Evolutionary conservation across 768 basidiomycete genomes (phyloP), one percentile per base, ranked within the genome.

Genomic region (Serendipita sp.): DNA sequence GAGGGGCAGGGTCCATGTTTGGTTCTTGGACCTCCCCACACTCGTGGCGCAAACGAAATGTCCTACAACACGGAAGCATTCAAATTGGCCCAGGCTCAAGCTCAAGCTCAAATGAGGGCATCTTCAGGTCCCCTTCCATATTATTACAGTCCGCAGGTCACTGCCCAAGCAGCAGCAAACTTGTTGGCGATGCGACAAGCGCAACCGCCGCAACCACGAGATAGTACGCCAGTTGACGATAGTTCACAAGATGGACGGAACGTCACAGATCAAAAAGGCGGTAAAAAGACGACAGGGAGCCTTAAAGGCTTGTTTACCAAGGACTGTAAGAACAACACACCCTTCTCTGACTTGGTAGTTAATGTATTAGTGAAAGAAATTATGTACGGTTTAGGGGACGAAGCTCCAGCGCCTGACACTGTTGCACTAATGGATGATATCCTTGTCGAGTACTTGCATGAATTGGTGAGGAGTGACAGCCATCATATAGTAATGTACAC

Each of bases 331-430:
- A 76, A 31, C 43, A 64, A 63, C 36, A 65, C 62, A 60, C 31
- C 31, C 34, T 33, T 65, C 67, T 64, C 52, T 64, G 43, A 13
- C 11, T 31, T 40, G 37, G 15, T 48, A 63, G 8, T 44, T 11
- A 27, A 55, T 37, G n/a, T 64, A 62, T 11, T 68, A 91, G 91
- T 93, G 65, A 83, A 85, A 68, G 88, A 80, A 66, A 75, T 93
- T 62, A 91, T 92, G 91, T 94, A 91, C 70, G 91, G 89, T 33
- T 96, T 95, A 73, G 92, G 92, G 10, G 92, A 96, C 71, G 91
- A 91, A 71, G 79, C 87, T 15, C 88, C 91, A 0, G 86, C 90
- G 2, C 86, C 82, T 44, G 92, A 96, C 69, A 88, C 88, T 0
- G 88, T 93, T 31, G 86, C 83, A 67, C 87, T 94, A 44, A 88